phyloP scores from a whole-genome alignment of 495 filamentous ascomycete species.

The Tuber microsphaerosporum region DNA sequence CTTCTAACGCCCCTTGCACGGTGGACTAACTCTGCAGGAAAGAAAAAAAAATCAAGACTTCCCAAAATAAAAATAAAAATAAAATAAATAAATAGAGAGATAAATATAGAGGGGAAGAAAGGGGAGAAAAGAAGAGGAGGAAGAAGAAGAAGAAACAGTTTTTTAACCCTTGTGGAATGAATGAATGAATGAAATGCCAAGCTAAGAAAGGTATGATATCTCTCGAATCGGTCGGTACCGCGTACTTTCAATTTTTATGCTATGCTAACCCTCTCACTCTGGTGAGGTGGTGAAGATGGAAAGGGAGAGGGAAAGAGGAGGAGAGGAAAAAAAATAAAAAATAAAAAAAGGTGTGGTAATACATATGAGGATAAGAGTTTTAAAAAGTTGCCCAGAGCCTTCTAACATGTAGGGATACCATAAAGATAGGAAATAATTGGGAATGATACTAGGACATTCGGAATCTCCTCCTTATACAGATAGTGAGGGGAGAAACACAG shows the following conservation, averaged over 20 bases:
- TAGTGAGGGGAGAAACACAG: too few relatives aligned
- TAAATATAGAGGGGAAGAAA: not conserved
- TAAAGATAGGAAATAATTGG: too few relatives aligned
- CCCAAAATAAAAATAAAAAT: too few relatives aligned
- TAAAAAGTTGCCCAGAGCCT: not conserved
- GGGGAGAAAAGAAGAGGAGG: not conserved
- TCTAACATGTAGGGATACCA: not conserved
- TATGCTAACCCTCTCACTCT: not conserved
- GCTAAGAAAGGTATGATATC: not conserved
- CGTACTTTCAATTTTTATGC: not conserved
- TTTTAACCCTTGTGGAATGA: not conserved
- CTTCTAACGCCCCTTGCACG: not conserved
- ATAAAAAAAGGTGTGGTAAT: not conserved
- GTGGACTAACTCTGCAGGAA: not conserved
- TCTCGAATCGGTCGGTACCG: not conserved
- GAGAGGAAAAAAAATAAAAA: not conserved
- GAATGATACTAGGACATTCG: too few relatives aligned
- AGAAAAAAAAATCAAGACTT: not conserved
- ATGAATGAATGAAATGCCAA: not conserved
- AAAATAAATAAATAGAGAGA: too few relatives aligned
- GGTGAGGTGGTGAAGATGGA: not conserved
- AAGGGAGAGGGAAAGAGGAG: not conserved
- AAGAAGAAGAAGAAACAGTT: too few relatives aligned
- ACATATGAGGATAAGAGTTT: constrained; percentile 1
- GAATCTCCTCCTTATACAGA: too few relatives aligned